Evolutionary conservation across 1,284 basidiomycete species (phyloP).

Genomic region (Ustilago tritici): DNA sequence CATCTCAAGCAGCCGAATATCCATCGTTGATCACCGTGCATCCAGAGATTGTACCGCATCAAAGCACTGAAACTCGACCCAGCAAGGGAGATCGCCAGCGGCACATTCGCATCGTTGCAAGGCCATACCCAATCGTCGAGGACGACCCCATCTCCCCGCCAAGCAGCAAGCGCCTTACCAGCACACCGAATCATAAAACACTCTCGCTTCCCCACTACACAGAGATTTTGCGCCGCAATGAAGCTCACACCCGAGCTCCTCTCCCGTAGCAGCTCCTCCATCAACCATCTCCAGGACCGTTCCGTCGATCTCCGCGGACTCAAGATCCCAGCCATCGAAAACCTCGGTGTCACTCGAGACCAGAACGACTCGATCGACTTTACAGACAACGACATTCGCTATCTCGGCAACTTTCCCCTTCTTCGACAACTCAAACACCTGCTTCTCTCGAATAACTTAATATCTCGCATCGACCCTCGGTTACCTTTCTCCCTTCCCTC

Average conservation of each 20-base stretch:
- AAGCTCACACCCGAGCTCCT: constrained; percentile 94
- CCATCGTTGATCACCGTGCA: background rate
- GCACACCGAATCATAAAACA: background rate
- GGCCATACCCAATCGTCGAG: background rate
- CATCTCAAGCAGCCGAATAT: background rate
- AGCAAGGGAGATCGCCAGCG: background rate
- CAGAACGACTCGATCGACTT: constrained; percentile 94
- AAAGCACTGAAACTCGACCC: background rate
- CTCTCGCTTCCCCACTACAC: background rate
- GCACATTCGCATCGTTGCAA: background rate
- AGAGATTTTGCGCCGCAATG: constrained; percentile 72
- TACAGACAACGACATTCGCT: constrained; percentile 92
- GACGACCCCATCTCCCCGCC: background rate
- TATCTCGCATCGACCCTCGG: constrained; percentile 83
- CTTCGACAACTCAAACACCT: constrained; percentile 83
- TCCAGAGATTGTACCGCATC: background rate
- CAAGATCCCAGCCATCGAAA: constrained; percentile 98
- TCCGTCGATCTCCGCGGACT: constrained; percentile 77
- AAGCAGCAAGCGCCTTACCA: background rate
- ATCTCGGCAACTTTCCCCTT: constrained; percentile 86
- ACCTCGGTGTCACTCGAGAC: constrained; percentile 97
- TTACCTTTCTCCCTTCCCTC: constrained; percentile 86
- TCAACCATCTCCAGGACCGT: constrained; percentile 92
- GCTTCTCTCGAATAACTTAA: constrained; percentile 87
- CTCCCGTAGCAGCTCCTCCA: constrained; percentile 79